These are phyloP conservation scores for Phaseolus coccineus DNA, from an alignment of 331 rosid species.

Conservation along the genomic window DNA sequence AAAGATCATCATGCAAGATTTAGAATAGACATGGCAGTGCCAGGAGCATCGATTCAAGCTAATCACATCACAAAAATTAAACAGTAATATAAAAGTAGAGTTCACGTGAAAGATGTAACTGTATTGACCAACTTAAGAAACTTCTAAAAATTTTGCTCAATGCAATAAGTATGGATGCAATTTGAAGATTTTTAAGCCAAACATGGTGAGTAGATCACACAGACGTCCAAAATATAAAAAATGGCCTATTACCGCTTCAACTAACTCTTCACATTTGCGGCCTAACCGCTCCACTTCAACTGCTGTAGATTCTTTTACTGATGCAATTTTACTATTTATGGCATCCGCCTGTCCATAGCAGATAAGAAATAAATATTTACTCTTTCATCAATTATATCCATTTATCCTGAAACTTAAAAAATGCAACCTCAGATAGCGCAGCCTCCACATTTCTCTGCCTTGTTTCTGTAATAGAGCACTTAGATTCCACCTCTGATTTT, in stretches of 20 bases:
- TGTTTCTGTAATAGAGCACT: conserved; percentile 63
- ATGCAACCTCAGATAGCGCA: conserved; percentile 67
- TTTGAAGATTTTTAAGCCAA: conserved; percentile 30
- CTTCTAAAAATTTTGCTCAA: conserved; percentile 5
- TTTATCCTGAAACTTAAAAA: conserved; percentile 23
- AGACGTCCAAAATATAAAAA: conserved; percentile 1
- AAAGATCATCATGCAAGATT: neutral
- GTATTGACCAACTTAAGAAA: conserved; percentile 7
- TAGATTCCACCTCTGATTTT: conserved; percentile 69
- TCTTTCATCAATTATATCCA: conserved; percentile 7
- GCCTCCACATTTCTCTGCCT: conserved; percentile 71
- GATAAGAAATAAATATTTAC: conserved; percentile 41
- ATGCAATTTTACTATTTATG: conserved; percentile 48
- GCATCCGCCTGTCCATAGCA: conserved; percentile 66
- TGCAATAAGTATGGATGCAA: conserved; percentile 20
- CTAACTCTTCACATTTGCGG: conserved; percentile 56
- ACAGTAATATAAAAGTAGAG: conserved; percentile 18
- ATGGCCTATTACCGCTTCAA: conserved; percentile 60
- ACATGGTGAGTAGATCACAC: conserved; percentile 1
- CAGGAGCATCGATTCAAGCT: conserved; percentile 26
- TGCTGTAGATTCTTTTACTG: conserved; percentile 58
- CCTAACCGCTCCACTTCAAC: conserved; percentile 57
- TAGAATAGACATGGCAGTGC: conserved; percentile 8
- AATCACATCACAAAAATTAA: neutral
- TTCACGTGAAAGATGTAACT: conserved; percentile 5